phyloP scores from a whole-genome alignment of 2,329 filamentous ascomycete genomes.

The Davidsoniella australis region DNA sequence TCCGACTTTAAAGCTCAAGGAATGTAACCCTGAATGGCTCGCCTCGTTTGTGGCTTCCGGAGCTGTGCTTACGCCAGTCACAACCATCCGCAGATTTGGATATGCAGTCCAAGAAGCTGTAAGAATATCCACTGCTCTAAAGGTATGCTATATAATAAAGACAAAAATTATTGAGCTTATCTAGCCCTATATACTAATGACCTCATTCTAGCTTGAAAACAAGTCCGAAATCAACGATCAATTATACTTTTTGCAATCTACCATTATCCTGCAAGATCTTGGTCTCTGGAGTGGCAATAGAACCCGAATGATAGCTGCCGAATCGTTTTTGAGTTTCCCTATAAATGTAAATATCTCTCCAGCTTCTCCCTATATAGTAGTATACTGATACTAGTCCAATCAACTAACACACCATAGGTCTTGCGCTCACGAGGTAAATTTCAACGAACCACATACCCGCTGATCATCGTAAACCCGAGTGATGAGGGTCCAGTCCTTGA shows the following conservation, averaged over 20 bases:
- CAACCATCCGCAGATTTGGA: conserved; percentile 43
- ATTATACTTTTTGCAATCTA: conserved; percentile 30
- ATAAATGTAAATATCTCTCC: conserved; percentile 23
- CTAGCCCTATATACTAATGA: no score
- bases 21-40: conserved; percentile 40
- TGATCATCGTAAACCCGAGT: conserved; percentile 30
- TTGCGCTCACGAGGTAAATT: conserved; percentile 42
- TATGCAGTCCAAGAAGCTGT: conserved; percentile 36
- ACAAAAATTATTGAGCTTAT: no score
- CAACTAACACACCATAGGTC: conserved; percentile 23
- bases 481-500: conserved; percentile 42
- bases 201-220: conserved; percentile 27
- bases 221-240: conserved; percentile 30
- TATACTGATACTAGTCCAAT: not conserved
- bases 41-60: conserved; percentile 43
- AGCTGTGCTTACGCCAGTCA: conserved; percentile 38
- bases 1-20: conserved; percentile 38
- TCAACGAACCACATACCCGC: conserved; percentile 34
- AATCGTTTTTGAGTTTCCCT: conserved; percentile 30
- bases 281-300: conserved; percentile 38
- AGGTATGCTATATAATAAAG: conserved; percentile 15
- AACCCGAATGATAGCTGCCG: conserved; percentile 39
- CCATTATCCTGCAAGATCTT: conserved; percentile 31
- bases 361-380: not conserved
- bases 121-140: conserved; percentile 19